Conservation (phyloP, 805 yeast genomes). For the Saccharomycopsis javanensis region DNA sequence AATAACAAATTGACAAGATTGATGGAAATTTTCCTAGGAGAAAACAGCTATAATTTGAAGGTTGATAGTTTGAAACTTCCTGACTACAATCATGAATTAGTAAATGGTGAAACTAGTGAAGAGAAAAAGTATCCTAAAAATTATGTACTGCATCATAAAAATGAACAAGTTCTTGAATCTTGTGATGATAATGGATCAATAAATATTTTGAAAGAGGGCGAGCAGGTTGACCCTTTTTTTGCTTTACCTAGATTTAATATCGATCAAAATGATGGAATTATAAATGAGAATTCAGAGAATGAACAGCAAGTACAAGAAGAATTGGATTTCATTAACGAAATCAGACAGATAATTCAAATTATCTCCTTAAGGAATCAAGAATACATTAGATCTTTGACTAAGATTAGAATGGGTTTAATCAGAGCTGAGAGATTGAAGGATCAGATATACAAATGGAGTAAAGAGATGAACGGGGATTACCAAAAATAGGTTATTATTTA, state of each 20-base stretch:
- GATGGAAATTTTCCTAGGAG: slow-evolving; percentile 76
- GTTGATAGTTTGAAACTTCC: slow-evolving; percentile 61
- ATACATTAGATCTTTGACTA: slow-evolving; percentile 68
- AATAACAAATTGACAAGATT: slow-evolving; percentile 63
- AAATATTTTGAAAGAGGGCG: slow-evolving; percentile 15
- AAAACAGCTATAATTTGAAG: slow-evolving; percentile 60
- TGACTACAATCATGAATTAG: slow-evolving; percentile 55
- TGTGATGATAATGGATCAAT: slow-evolving; percentile 15
- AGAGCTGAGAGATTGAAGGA: slow-evolving; percentile 69
- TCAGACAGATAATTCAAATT: slow-evolving; percentile 66
- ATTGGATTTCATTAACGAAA: slow-evolving; percentile 52
- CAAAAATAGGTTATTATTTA: slow-evolving; percentile 23
- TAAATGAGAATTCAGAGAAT: not conserved
- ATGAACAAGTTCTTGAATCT: slow-evolving; percentile 16
- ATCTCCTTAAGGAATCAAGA: slow-evolving; percentile 80
- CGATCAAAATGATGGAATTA: slow-evolving; percentile 43
- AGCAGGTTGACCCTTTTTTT: slow-evolving; percentile 53
- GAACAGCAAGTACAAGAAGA: slow-evolving; percentile 15
- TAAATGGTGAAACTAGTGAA: slow-evolving; percentile 16
- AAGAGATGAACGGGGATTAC: slow-evolving; percentile 65
- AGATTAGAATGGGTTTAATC: slow-evolving; percentile 63
- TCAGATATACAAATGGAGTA: slow-evolving; percentile 71
- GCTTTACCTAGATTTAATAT: slow-evolving; percentile 42
- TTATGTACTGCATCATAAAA: slow-evolving; percentile 9
- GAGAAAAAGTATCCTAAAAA: slow-evolving; percentile 9